Conservation (phyloP, 345 rosid species). For the Acer negundo region DNA sequence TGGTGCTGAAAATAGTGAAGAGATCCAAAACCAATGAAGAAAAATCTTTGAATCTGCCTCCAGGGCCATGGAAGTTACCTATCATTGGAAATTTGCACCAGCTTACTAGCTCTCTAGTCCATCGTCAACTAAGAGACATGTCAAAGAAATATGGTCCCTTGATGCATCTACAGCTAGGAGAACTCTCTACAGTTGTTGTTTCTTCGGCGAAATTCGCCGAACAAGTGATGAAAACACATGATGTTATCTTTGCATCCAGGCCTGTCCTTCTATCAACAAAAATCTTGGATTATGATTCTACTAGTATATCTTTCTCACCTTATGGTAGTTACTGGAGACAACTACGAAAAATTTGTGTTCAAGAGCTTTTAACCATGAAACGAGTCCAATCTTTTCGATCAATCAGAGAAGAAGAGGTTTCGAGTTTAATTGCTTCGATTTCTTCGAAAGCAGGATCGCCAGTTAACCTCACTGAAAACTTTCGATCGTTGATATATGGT, state of each 20-base stretch:
- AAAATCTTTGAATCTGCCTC: constrained; percentile 25
- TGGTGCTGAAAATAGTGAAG: constrained; percentile 8
- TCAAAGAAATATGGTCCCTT: constrained; percentile 36
- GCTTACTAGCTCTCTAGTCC: constrained; percentile 28
- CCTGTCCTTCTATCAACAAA: constrained; percentile 13
- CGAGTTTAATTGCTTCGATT: neutral
- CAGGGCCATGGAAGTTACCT: constrained; percentile 41
- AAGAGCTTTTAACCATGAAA: constrained; percentile 25
- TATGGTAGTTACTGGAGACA: constrained; percentile 35
- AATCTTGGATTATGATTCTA: constrained; percentile 12
- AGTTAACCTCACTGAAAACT: constrained; percentile 26
- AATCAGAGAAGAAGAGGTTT: constrained; percentile 30
- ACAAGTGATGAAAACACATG: constrained; percentile 38
- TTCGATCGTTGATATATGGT: constrained; percentile 12
- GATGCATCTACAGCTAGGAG: constrained; percentile 41
- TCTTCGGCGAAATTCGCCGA: constrained; percentile 32
- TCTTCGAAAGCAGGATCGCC: constrained; percentile 5
- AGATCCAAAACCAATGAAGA: neutral
- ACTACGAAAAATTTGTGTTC: constrained; percentile 21
- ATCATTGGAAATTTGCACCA: constrained; percentile 40
- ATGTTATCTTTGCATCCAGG: constrained; percentile 30
- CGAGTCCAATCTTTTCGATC: constrained; percentile 30
- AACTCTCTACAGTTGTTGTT: constrained; percentile 22
- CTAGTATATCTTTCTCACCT: constrained; percentile 19
- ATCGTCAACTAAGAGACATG: constrained; percentile 26